Percentiles rank a stretch among this genome's conserved stretches.
These are phyloP conservation scores for Afroboletus lepidellus DNA, from an alignment of 1,284 basidiomycete species.

Conservation along the genomic window DNA sequence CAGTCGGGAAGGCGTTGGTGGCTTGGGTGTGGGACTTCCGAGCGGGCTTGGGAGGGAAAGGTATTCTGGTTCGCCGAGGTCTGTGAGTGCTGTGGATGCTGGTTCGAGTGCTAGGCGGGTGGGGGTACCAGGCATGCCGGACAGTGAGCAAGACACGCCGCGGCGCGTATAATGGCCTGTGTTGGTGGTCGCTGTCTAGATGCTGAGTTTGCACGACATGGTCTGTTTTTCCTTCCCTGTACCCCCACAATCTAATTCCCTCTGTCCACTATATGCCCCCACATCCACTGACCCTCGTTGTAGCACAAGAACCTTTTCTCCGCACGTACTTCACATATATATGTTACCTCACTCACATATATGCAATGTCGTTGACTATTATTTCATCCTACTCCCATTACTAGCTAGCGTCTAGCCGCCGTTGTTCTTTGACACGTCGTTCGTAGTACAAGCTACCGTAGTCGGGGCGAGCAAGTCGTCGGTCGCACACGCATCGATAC, in stretches of 20 bases:
- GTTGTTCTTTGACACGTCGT: not conserved
- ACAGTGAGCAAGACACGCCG: slow-evolving; percentile 15
- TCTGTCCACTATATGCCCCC: not conserved
- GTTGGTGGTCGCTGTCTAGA: not conserved
- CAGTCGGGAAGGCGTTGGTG: slow-evolving; percentile 7
- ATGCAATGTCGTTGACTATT: slow-evolving; percentile 5
- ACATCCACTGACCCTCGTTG: slow-evolving; percentile 5
- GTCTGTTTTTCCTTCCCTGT: not conserved
- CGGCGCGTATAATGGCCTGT: slow-evolving; percentile 5
- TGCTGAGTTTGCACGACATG: not conserved
- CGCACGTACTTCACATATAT: slow-evolving; percentile 9
- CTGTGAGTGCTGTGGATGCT: slow-evolving; percentile 18
- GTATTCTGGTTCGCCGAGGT: slow-evolving; percentile 16
- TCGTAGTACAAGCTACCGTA: not conserved
- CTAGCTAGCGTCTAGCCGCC: not conserved
- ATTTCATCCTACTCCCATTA: not conserved
- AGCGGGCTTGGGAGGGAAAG: slow-evolving; percentile 20
- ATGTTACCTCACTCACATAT: slow-evolving; percentile 13
- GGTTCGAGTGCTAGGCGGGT: slow-evolving; percentile 12
- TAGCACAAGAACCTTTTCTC: slow-evolving; percentile 15
- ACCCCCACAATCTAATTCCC: not conserved
- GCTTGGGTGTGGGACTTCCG: slow-evolving; percentile 8
- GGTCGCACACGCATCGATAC: not conserved
- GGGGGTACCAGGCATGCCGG: slow-evolving; percentile 13
- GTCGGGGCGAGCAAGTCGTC: not conserved